Evolutionary conservation across 148 eudicot genomes (phyloP).

Genomic region (Silene uniflora): DNA sequence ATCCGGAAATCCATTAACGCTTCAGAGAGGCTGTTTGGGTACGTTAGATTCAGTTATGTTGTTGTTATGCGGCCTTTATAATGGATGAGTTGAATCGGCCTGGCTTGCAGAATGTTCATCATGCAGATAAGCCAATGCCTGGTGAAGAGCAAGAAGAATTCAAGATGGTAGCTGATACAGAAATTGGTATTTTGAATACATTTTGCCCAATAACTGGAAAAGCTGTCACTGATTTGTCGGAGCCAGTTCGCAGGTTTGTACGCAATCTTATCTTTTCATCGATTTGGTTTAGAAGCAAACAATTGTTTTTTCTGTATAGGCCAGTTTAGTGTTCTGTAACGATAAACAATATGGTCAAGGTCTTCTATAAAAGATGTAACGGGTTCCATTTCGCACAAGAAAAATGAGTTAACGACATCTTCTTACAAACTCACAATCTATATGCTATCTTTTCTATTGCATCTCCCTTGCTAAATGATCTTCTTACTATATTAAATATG

Average conservation of each 20-base stretch:
- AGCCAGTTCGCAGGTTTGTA: constrained; percentile 77
- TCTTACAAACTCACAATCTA: too few species aligned
- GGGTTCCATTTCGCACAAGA: too few species aligned
- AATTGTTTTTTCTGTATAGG: neutral
- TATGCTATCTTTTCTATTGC: too few species aligned
- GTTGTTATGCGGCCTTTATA: too few species aligned
- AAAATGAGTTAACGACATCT: too few species aligned
- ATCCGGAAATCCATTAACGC: too few species aligned
- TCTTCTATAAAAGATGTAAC: too few species aligned
- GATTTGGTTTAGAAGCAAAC: neutral
- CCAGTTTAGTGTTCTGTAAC: neutral
- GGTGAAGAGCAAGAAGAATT: constrained; percentile 93
- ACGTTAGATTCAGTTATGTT: constrained; percentile 21
- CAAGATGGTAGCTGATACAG: constrained; percentile 68
- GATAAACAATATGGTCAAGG: too few species aligned
- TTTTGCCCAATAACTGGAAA: constrained; percentile 84
- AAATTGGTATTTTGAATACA: constrained; percentile 47
- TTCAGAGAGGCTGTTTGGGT: constrained; percentile 81
- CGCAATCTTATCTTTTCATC: neutral
- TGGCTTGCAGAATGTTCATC: constrained; percentile 72
- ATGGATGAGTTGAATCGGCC: constrained; percentile 3
- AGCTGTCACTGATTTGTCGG: constrained; percentile 55
- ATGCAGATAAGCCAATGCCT: constrained; percentile 88
- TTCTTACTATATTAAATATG: neutral
- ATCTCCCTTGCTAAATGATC: neutral